Evolutionary conservation across 306 rosid genomes (phyloP), one percentile per base, ranked within the genome.

Genomic region (Medicago lupulina): DNA sequence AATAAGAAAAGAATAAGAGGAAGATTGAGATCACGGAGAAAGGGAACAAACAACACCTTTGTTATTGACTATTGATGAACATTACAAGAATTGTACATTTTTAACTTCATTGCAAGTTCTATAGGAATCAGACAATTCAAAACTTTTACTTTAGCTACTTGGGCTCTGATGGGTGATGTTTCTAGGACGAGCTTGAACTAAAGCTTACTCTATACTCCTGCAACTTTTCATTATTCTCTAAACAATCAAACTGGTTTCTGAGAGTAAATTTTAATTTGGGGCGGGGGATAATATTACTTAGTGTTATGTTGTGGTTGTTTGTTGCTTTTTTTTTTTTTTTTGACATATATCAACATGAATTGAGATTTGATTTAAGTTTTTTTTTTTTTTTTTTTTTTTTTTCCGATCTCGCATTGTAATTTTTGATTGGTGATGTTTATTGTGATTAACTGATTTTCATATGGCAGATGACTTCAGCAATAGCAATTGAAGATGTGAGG

Each of bases 401-500:
- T 23, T 2, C 28, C 23, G 8, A 53, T 44, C 62, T 54, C 34
- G 39, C 53, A 21, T 77, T 62, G 57, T 59, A 60, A 53, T 58
- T 74, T 57, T 75, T 61, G 50, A 25, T 79, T 79, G 50, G 40
- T 23, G 60, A 47, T 67, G 67, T 50, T 36, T 68, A 69, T 3
- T 25, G 61, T 50, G 62, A 25, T 64, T 76, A 74, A 84, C 47
- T 40, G 53, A 40, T 63, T 85, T 76, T 70, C 85, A 23, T 57
- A 59, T 82, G 59, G 79, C 97, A 95, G 98, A 92, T 95, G 97
- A 89, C 95, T 47, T 87, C 97, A 0, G 95, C 97, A 17, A 91
- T 95, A 85, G 92, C 96, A 36, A 87, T 95, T 70, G 98, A 95
- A 85, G 98, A 95, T 86, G 96, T 90, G 57, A 88, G 97, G 23